Evolutionary conservation across 192 early-diverging fungal species (phyloP).

Genomic region (Physocladia obscura): DNA sequence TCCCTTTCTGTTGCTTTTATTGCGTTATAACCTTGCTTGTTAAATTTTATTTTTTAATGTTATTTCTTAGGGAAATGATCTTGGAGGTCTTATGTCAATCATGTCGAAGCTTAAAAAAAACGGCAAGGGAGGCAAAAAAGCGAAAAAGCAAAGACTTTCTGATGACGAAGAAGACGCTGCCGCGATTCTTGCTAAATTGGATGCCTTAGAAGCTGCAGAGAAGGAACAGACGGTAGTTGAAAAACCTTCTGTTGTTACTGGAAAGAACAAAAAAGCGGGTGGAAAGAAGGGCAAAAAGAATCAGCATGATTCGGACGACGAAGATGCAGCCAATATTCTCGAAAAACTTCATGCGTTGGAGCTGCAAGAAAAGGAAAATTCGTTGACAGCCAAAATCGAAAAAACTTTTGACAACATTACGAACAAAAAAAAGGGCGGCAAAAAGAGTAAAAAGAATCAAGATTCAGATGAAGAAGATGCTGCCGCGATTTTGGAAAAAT

Average conservation of each 20-base stretch:
- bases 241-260: constrained; percentile 31
- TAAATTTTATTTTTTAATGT: neutral
- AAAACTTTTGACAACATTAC: no score
- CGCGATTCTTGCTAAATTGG: constrained; percentile 46
- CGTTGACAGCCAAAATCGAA: constrained; percentile 3
- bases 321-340: constrained; percentile 48
- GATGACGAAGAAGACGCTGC: constrained; percentile 55
- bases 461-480: constrained; percentile 37
- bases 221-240: neutral
- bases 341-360: constrained; percentile 40
- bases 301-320: constrained; percentile 40
- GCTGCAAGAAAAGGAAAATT: constrained; percentile 52
- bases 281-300: constrained; percentile 35
- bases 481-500: constrained; percentile 34
- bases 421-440: constrained; percentile 43
- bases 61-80: constrained; percentile 56
- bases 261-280: neutral
- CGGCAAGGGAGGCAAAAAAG: constrained; percentile 39
- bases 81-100: constrained; percentile 68
- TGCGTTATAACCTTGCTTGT: neutral
- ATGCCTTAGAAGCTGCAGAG: constrained; percentile 32
- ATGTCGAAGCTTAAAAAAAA: constrained; percentile 45
- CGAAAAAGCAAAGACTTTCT: constrained; percentile 33
- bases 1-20: neutral
- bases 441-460: constrained; percentile 46